Base-by-base conservation (phyloP, 164 flowering plant species). In the Amborella trichopoda region DNA sequence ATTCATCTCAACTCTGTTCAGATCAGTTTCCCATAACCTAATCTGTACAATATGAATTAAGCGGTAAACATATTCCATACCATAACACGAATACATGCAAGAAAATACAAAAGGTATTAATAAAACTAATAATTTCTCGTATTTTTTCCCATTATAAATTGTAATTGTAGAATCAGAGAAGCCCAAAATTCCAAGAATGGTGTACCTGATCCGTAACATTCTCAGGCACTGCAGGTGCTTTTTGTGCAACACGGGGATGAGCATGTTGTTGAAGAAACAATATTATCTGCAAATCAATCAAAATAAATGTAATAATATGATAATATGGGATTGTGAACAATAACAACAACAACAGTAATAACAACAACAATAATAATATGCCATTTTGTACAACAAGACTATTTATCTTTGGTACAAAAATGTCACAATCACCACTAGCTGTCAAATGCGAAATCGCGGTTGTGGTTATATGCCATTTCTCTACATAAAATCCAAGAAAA, bases 191-290 rank as follows among this genome's bases (percentile, higher is more conserved):
- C 0, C 34, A 37, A 37, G 40, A 2, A 37, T n/a, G 6, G 4
- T 6, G 13, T n/a, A 89, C 97, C 97, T 89, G 97, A 64, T 89
- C 97, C 6, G 88, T 77, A 34, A 90, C 98, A 63, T 90, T 90
- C 66, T 90, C 95, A 10, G 98, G 98, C 8, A 90, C 89, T 49
- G 87, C 40, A 26, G 96, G 98, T 52, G 68, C 49, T 59, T 72
- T 75, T 23, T 80, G 80, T 26, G 89, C 83, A 47, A 81, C 94
- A 56, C 95, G 91, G 68, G 98, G 89, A 74, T 90, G 98, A 25
- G 95, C 87, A 73, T 90, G 86, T 70, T 83, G 94, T 66, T 83
- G 98, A 40, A 90, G 89, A 59, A 90, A 86, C 42, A 80, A 60
- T 42, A 90, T 55, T 57, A 90, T 86, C 98, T 90, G 89, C 81